Base-by-base conservation (phyloP, 2,329 filamentous ascomycete species). In the Cryphonectria nitschkei region DNA sequence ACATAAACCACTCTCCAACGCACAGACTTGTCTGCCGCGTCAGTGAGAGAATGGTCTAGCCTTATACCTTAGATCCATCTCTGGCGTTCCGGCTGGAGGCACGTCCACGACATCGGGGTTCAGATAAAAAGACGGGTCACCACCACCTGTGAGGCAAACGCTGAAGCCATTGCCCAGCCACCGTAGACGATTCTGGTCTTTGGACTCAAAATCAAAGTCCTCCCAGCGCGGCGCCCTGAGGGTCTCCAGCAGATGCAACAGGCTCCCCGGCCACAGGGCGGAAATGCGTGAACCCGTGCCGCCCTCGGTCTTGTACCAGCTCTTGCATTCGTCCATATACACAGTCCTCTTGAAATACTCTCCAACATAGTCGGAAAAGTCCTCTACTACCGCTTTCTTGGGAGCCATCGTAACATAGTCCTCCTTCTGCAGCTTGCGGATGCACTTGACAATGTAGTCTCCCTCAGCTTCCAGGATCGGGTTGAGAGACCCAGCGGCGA, bases 101-200 rank as follows among this genome's bases (percentile, higher is more conserved):
- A 78, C 69, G 60, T 75, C 70, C 43, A 76, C 50, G 37, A 79
- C 78, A 16, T 60, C 58, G 11, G 77, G 75, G 68, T 79, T 76
- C 16, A 80, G 69, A 68, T 79, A 80, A 76, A 77, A 80, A 22
- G 76, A 76, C 3, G 78, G 78, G 62, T 80, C 76, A 19, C 78
- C 78, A 29, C 68, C 72, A n/a, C 65, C 65, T 11, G n/a, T 58
- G 7, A 67, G 54, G 39, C 64, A 54, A 9, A 37, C 22, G 19
- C 73, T 71, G 64, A 77, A 76, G 0, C 76, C 76, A 26, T 77
- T 77, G 14, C 76, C 76, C 46, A 77, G 75, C 69, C 76, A 77
- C 9, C 69, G 72, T 26, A 77, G 77, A 0, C 76, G 72, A 56
- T 78, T 77, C 8, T 65, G 67, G n/a, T 74, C 75, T 6, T 73